These are phyloP conservation scores for Seiridium cupressi DNA, from an alignment of 2,329 filamentous ascomycete species.

Conservation along the genomic window DNA sequence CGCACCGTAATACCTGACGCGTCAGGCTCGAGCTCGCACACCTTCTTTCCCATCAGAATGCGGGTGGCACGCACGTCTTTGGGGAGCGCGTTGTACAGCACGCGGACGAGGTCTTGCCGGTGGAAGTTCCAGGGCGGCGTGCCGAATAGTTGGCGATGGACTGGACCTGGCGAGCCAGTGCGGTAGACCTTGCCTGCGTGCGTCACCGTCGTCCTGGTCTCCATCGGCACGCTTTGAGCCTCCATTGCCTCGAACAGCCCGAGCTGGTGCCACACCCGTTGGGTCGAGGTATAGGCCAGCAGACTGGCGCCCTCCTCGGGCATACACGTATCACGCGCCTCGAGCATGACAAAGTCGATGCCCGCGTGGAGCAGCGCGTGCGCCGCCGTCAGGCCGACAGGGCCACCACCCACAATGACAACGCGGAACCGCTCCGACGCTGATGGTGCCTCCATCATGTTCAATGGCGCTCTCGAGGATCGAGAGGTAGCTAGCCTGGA, in stretches of 20 bases:
- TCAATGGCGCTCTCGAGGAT: neutral
- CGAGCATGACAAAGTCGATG: conserved; percentile 10
- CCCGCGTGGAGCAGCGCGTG: conserved; percentile 6
- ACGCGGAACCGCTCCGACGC: conserved; percentile 5
- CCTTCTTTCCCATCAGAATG: conserved; percentile 1
- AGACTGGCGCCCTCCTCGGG: conserved; percentile 1
- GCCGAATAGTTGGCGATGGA: neutral
- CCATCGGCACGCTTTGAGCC: neutral
- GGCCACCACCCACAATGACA: conserved; percentile 10
- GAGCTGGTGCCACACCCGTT: conserved; percentile 3
- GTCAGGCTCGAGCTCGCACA: conserved; percentile 1
- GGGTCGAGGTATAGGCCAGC: neutral
- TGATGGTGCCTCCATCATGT: neutral
- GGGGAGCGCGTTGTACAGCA: neutral
- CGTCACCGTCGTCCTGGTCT: conserved; percentile 1
- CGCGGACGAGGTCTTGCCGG: neutral
- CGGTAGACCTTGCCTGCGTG: conserved; percentile 1
- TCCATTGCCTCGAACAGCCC: neutral
- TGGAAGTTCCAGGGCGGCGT: conserved; percentile 3
- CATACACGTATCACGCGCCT: neutral
- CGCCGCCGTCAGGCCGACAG: conserved; percentile 7
- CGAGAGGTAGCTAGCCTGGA: neutral
- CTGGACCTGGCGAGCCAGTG: neutral
- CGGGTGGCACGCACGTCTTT: neutral
- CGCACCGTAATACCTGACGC: conserved; percentile 8